Evolutionary conservation across 2,329 filamentous ascomycete species (phyloP).

Genomic region (Ceratocystis eucalypticola): DNA sequence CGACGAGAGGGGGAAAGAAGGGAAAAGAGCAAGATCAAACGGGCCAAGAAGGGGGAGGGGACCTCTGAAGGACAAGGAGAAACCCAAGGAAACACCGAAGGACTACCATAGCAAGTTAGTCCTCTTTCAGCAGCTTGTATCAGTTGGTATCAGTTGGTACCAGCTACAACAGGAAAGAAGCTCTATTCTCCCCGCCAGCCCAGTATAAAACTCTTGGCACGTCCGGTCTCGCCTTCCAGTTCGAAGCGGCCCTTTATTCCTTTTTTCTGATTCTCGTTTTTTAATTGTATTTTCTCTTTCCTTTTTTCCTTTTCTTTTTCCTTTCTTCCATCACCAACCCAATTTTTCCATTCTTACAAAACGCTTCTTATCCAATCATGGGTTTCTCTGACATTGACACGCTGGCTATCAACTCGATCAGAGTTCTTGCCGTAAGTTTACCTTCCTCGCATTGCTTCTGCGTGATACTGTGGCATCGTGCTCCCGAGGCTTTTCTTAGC

Average conservation of each 20-base stretch:
- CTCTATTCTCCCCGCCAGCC: constrained; percentile 19
- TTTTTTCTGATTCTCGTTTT: constrained; percentile 22
- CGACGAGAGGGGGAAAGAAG: background rate
- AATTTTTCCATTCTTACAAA: constrained; percentile 13
- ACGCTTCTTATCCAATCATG: constrained; percentile 46
- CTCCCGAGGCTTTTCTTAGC: constrained; percentile 26
- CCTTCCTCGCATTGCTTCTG: constrained; percentile 20
- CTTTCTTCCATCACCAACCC: constrained; percentile 20
- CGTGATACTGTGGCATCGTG: constrained; percentile 16
- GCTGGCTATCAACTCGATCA: constrained; percentile 96
- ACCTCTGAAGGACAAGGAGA: background rate
- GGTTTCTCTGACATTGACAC: constrained; percentile 76
- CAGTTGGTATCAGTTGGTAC: background rate
- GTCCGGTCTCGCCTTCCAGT: constrained; percentile 19
- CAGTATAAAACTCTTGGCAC: constrained; percentile 17
- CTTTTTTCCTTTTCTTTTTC: constrained; percentile 16
- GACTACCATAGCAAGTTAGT: too few relatives aligned
- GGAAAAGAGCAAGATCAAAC: background rate
- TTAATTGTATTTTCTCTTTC: constrained; percentile 21
- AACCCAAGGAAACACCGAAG: background rate
- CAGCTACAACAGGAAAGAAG: constrained; percentile 4
- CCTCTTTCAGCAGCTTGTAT: background rate
- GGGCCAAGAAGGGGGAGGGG: background rate
- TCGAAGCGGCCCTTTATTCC: constrained; percentile 22
- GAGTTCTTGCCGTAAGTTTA: constrained; percentile 75